A percentile compares a stretch with the other conserved stretches of the same genome.
These are phyloP conservation scores for Chlorella sp. DNA, from an alignment of 139 green algal genomes.

Conservation along the genomic window DNA sequence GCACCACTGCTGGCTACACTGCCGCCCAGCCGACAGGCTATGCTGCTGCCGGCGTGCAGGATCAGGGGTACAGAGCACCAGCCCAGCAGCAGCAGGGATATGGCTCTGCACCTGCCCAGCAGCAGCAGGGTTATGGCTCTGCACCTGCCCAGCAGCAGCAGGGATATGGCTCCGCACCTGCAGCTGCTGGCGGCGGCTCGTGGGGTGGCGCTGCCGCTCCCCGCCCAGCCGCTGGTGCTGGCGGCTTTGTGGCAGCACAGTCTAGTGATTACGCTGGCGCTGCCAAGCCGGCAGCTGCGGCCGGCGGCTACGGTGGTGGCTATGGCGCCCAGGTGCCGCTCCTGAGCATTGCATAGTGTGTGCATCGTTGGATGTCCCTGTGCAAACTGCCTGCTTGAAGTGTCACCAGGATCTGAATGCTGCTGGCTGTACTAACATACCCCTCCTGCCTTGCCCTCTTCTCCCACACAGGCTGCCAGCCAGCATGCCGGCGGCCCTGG, in stretches of 20 bases:
- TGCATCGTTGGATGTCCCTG: no score
- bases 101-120: background rate
- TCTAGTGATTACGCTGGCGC: background rate
- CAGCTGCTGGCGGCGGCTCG: background rate
- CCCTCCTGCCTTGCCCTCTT: no score
- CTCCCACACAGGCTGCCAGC: no score
- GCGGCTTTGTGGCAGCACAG: no score
- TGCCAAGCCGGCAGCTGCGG: background rate
- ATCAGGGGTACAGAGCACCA: background rate
- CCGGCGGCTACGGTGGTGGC: background rate
- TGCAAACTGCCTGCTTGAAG: no score
- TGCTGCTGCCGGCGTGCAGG: background rate
- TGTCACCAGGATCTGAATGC: no score
- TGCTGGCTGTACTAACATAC: no score
- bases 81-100: background rate
- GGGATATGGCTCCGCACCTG: background rate
- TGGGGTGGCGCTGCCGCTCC: no score
- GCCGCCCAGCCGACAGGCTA: background rate
- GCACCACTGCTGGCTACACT: background rate
- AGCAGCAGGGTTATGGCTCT: background rate
- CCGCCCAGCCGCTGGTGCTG: no score
- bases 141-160: background rate
- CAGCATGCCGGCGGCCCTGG: background rate
- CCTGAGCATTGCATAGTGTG: no score
- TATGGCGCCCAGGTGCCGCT: no score